Conservation (phyloP, 352 stramenopile genomes). For the Phytophthora colocasiae region DNA sequence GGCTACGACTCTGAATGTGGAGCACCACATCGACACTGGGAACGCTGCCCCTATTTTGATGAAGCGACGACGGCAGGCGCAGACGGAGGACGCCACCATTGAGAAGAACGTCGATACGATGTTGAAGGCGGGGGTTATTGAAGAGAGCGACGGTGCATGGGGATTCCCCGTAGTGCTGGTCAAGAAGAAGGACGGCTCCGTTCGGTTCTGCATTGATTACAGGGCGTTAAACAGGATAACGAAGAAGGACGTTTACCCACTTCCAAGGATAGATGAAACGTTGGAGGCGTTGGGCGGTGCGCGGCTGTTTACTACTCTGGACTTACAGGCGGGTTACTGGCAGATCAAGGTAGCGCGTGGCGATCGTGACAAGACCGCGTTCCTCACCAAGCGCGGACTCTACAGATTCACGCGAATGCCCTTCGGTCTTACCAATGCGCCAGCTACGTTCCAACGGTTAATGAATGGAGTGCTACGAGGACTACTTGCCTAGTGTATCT, state of each 20-base stretch:
- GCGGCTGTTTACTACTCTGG: neutral
- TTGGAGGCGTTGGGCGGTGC: neutral
- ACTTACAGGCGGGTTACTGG: conserved; percentile 1
- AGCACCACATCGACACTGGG: no score
- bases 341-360: neutral
- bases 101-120: neutral
- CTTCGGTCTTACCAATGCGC: conserved; percentile 5
- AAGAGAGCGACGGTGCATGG: conserved; percentile 4
- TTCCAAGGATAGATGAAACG: conserved; percentile 11
- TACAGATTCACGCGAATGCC: neutral
- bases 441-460: neutral
- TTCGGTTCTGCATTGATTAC: conserved; percentile 9
- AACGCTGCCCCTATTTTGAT: neutral
- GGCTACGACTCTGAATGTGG: no score
- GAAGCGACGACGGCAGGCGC: neutral
- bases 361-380: neutral
- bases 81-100: neutral
- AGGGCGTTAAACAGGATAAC: neutral
- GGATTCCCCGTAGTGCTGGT: conserved; percentile 4
- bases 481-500: neutral
- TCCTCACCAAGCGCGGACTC: neutral
- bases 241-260: conserved; percentile 8
- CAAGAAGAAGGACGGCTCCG: conserved; percentile 3
- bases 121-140: neutral
- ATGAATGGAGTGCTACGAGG: conserved; percentile 4